Evolutionary conservation across 345 rosid species (phyloP), one percentile per base, ranked within the genome.

Genomic region (Barbarea vulgaris): DNA sequence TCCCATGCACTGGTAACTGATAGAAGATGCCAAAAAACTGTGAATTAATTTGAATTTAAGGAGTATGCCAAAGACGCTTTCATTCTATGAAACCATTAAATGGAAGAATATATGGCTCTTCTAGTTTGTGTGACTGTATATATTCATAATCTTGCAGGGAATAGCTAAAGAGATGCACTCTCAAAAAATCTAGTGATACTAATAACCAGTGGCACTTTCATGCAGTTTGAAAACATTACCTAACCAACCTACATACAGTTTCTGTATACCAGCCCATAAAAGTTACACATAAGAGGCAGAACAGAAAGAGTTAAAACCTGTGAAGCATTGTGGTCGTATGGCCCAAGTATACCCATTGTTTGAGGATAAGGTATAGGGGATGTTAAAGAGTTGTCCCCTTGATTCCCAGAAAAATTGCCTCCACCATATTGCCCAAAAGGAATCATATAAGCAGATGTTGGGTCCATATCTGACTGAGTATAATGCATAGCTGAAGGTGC

Each of bases 311-410:
- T 30, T 22, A 59, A 7, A 60, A 87, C 94, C 94, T 87, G 91
- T 28, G 81, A 83, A 62, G 75, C 62, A 69, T 71, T 85, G 37
- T 87, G 91, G 68, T 89, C 91, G 37, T 87, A 84, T n/a, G 91
- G 76, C 72, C 94, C 91, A 79, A 87, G 88, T 69, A 89, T 89
- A 69, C 91, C 91, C 88, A 83, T 79, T 14, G 86, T 81, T 54
- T 83, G 93, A 75, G 89, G 85, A 83, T 88, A 88, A 36, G 80
- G 75, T 21, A 81, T 53, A 69, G 84, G 65, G 2, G 89, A 78
- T 18, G 83, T 24, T 37, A 82, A 65, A 65, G 88, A 58, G 78
- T 57, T 76, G 44, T 77, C 82, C 69, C 75, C 85, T 53, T 55
- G 83, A 67, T 74, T 77, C 6, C 82, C 85, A 24, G 87, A 59